These are phyloP conservation scores for Besnoitia besnoiti DNA, from an alignment of 169 alveolate genomes.

Conservation along the genomic window DNA sequence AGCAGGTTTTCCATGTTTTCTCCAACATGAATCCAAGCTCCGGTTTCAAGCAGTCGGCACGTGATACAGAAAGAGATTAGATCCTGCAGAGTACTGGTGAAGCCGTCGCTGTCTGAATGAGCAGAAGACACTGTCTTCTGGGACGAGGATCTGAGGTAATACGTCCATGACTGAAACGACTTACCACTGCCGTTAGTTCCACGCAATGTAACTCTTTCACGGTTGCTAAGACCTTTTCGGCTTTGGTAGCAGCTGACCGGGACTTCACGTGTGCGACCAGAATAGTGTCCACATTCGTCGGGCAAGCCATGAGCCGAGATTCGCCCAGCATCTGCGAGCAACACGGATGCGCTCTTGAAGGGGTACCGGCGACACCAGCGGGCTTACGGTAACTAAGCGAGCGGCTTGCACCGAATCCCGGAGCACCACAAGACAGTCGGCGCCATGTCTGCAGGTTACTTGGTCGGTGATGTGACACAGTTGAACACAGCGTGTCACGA, in stretches of 20 bases:
- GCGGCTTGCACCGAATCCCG: conserved; percentile 2
- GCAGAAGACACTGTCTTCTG: neutral
- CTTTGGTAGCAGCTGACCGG: neutral
- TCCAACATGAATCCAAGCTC: conserved; percentile 4
- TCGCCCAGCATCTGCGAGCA: conserved; percentile 12
- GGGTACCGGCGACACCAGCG: neutral
- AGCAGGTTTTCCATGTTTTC: conserved; percentile 3
- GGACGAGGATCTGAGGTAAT: too few relatives aligned
- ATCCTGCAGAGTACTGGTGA: neutral
- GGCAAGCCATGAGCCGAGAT: neutral
- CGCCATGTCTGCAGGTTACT: neutral
- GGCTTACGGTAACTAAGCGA: neutral
- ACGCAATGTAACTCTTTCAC: neutral
- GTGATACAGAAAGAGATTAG: neutral
- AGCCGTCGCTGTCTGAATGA: neutral
- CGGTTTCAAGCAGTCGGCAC: conserved; percentile 2
- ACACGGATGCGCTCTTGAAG: neutral
- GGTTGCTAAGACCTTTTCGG: neutral
- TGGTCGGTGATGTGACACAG: neutral
- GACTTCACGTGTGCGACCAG: neutral
- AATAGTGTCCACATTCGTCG: neutral
- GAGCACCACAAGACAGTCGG: neutral
- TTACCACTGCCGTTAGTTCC: neutral
- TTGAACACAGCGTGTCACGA: neutral
- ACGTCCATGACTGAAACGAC: neutral